Conservation (phyloP, 1,284 basidiomycete genomes). For the Tranzscheliella williamsii region DNA sequence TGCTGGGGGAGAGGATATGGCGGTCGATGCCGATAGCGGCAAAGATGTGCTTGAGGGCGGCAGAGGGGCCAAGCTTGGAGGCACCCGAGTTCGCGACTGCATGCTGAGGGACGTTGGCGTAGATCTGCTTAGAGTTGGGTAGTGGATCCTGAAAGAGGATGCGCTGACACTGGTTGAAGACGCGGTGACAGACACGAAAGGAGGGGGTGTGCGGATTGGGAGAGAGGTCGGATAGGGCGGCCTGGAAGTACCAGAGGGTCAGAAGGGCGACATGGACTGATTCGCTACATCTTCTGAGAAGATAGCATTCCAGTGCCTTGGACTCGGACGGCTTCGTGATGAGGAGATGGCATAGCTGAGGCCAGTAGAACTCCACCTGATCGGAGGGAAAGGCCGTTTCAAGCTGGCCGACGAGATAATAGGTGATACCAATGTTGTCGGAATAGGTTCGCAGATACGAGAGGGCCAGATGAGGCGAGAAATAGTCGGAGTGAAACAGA, state of each 20-base stretch:
- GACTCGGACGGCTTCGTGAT: conserved; percentile 54
- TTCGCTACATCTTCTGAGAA: conserved; percentile 53
- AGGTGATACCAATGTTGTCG: conserved; percentile 60
- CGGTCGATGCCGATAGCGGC: conserved; percentile 31
- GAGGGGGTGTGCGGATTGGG: conserved; percentile 70
- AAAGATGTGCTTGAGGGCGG: conserved; percentile 50
- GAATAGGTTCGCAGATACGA: conserved; percentile 56
- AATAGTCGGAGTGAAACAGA: conserved; percentile 59
- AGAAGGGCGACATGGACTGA: conserved; percentile 57
- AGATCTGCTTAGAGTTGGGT: conserved; percentile 21
- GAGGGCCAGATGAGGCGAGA: conserved; percentile 58
- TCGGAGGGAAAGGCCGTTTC: conserved; percentile 42
- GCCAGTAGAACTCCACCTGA: conserved; percentile 60
- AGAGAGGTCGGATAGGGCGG: conserved; percentile 54
- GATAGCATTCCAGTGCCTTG: conserved; percentile 54
- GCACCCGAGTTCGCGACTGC: neutral
- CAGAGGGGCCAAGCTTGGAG: neutral
- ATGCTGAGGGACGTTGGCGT: conserved; percentile 12
- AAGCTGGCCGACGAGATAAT: conserved; percentile 56
- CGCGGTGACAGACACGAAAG: conserved; percentile 88
- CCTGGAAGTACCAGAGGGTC: conserved; percentile 60
- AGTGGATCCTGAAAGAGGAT: conserved; percentile 86
- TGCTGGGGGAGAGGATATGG: conserved; percentile 42
- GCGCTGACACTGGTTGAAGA: conserved; percentile 89
- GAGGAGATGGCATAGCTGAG: conserved; percentile 59